phyloP scores from a whole-genome alignment of 1,284 basidiomycete species.

The Ganoderma resinaceum region DNA sequence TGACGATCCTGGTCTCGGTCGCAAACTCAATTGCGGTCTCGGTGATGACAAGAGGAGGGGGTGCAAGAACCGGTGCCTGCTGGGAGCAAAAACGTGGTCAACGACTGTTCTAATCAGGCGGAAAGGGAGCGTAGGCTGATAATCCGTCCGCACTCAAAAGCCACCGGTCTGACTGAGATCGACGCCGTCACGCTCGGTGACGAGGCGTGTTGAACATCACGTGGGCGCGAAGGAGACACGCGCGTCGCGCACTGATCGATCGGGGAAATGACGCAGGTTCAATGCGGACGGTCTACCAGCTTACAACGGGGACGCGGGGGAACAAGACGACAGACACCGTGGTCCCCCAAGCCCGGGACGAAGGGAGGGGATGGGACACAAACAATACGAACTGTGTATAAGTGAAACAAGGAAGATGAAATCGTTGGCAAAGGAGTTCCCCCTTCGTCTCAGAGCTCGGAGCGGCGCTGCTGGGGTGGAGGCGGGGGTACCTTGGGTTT shows the following conservation, averaged over 20 bases:
- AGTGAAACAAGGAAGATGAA: constrained; percentile 44
- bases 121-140: constrained; percentile 47
- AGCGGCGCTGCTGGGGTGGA: constrained; percentile 76
- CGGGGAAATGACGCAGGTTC: constrained; percentile 29
- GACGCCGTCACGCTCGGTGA: constrained; percentile 27
- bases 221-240: constrained; percentile 45
- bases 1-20: constrained; percentile 69
- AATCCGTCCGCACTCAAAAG: constrained; percentile 46
- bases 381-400: constrained; percentile 76
- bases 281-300: constrained; percentile 53
- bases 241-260: constrained; percentile 39
- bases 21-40: constrained; percentile 51
- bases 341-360: constrained; percentile 88
- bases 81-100: constrained; percentile 46
- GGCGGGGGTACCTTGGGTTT: constrained; percentile 88
- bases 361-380: constrained; percentile 62
- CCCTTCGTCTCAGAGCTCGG: constrained; percentile 92
- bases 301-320: constrained; percentile 70
- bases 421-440: constrained; percentile 56
- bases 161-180: not conserved
- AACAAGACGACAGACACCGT: constrained; percentile 70
- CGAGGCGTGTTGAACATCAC: constrained; percentile 44
- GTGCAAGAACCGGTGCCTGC: constrained; percentile 47
- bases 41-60: constrained; percentile 63
- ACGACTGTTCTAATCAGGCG: constrained; percentile 37